Conservation (phyloP, 805 yeast genomes). For the Isabelozyma heimii region DNA sequence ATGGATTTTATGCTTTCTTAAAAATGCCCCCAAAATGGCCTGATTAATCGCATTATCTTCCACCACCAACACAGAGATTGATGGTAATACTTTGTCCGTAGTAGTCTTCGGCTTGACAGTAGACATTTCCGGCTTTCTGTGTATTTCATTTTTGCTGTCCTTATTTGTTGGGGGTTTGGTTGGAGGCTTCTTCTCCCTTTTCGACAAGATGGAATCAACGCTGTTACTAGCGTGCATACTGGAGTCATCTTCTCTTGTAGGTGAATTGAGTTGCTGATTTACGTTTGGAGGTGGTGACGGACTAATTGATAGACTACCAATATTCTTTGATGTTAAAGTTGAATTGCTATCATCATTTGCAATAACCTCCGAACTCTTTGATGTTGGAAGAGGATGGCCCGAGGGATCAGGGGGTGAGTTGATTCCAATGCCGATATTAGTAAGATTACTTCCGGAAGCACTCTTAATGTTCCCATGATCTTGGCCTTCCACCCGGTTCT, state of each 20-base stretch:
- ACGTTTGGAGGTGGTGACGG: slow-evolving; percentile 8
- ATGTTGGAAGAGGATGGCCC: not conserved
- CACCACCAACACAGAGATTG: slow-evolving; percentile 86
- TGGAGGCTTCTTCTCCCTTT: not conserved
- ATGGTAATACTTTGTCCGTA: slow-evolving; percentile 72
- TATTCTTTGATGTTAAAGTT: not conserved
- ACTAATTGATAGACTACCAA: slow-evolving; percentile 1
- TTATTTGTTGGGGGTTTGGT: not conserved
- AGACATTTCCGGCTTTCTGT: slow-evolving; percentile 6
- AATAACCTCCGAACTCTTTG: not conserved
- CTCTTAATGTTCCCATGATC: not conserved
- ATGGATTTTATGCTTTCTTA: slow-evolving; percentile 80
- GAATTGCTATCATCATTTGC: not conserved
- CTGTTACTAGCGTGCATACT: not conserved
- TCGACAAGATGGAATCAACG: not conserved
- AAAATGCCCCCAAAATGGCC: slow-evolving; percentile 83
- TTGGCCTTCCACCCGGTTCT: not conserved
- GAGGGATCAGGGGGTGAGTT: not conserved
- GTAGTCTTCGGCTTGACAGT: slow-evolving; percentile 12
- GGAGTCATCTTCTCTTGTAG: slow-evolving; percentile 4
- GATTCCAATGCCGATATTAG: slow-evolving; percentile 15
- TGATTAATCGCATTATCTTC: slow-evolving; percentile 96
- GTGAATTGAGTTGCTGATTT: slow-evolving; percentile 4
- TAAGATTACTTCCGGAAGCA: slow-evolving; percentile 9
- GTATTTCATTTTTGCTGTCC: not conserved